These are phyloP conservation scores for Candida suzukii DNA, from an alignment of 805 yeast species.

Conservation along the genomic window DNA sequence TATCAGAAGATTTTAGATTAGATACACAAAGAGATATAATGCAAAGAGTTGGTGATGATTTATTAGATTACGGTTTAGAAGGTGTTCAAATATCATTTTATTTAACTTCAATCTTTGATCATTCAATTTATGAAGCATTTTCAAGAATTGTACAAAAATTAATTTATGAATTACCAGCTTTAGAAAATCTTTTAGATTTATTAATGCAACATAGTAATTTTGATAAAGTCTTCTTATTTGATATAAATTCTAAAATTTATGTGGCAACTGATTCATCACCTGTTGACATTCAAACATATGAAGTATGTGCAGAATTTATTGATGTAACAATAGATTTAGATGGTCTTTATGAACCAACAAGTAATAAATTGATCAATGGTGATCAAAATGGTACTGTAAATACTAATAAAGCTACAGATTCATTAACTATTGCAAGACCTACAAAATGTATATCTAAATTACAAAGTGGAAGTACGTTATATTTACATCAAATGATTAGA, in stretches of 20 bases:
- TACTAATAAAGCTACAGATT: not conserved
- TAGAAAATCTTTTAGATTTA: conserved; percentile 84
- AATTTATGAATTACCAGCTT: conserved; percentile 78
- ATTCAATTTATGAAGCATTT: conserved; percentile 92
- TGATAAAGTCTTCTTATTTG: conserved; percentile 90
- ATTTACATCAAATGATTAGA: conserved; percentile 85
- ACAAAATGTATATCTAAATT: conserved; percentile 61
- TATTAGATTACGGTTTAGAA: conserved; percentile 81
- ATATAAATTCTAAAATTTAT: conserved; percentile 85
- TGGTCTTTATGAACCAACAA: conserved; percentile 44
- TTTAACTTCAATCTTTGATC: conserved; percentile 90
- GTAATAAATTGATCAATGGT: not conserved
- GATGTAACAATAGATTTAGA: conserved; percentile 90
- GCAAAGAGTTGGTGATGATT: conserved; percentile 92
- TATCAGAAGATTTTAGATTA: conserved; percentile 85
- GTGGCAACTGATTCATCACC: conserved; percentile 96
- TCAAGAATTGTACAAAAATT: conserved; percentile 88
- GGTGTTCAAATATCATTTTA: conserved; percentile 90
- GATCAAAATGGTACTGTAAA: not conserved
- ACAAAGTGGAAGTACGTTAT: conserved; percentile 77
- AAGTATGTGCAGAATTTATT: conserved; percentile 94
- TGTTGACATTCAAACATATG: conserved; percentile 91
- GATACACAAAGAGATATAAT: conserved; percentile 96
- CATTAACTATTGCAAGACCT: conserved; percentile 12
- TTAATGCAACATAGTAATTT: conserved; percentile 83